Percentiles rank a stretch among this genome's conserved stretches.
These are phyloP conservation scores for Fermentozyma sake DNA, from an alignment of 1,139 yeast species.

Conservation along the genomic window DNA sequence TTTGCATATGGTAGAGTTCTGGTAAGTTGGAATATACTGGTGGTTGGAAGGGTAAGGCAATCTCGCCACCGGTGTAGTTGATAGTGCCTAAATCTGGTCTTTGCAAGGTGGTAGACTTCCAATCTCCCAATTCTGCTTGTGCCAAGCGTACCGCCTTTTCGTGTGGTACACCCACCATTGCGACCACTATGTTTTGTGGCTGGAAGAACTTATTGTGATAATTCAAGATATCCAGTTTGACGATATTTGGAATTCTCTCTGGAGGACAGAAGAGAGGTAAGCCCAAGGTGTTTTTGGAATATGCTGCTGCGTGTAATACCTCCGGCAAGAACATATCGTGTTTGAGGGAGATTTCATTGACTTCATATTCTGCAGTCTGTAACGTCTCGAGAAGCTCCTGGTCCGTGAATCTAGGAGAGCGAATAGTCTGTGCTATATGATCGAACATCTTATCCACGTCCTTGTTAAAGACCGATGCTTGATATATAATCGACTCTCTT, in stretches of 20 bases:
- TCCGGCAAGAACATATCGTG: constrained; percentile 90
- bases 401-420: constrained; percentile 61
- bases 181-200: constrained; percentile 81
- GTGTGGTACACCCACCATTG: constrained; percentile 84
- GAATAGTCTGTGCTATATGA: constrained; percentile 75
- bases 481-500: constrained; percentile 87
- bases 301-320: constrained; percentile 79
- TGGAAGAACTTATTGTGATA: constrained; percentile 68
- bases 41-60: constrained; percentile 63
- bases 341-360: constrained; percentile 73
- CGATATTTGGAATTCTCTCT: constrained; percentile 56
- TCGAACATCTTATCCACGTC: constrained; percentile 83
- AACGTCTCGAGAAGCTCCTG: constrained; percentile 74
- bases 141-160: constrained; percentile 64
- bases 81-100: constrained; percentile 44
- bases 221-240: constrained; percentile 47
- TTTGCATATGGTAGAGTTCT: constrained; percentile 79
- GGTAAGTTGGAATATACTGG: constrained; percentile 69
- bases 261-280: constrained; percentile 80
- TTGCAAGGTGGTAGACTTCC: constrained; percentile 34
- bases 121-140: constrained; percentile 58
- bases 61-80: constrained; percentile 74
- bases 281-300: constrained; percentile 68
- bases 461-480: constrained; percentile 86
- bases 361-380: constrained; percentile 74